Evolutionary conservation across 768 basidiomycete genomes (phyloP), one percentile per base, ranked within the genome.

Genomic region (Mycena rosella): DNA sequence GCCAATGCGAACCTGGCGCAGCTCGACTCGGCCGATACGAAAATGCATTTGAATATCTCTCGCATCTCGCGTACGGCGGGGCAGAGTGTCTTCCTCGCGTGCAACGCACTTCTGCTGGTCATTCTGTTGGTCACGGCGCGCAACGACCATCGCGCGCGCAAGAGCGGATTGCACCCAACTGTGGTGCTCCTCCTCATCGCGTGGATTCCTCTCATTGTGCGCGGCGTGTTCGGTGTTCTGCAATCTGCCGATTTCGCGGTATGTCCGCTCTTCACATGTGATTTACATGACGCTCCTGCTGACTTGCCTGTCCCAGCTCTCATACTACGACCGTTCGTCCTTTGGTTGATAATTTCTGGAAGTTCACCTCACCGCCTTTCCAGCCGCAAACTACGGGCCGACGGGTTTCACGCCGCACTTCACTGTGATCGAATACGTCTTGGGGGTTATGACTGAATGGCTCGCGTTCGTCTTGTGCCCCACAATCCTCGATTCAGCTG

Each of bases 1-100:
- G 74, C 78, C 2, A 75, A 77, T 3, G 74, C 75, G 18, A 60
- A 65, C 48, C 42, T 63, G 44, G 60, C 65, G 38, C 27, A 63
- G 17, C 42, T 38, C 64, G 30, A 66, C 63, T 45, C 58, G 62
- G 17, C 67, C 73, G 60, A 56, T 36, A 53, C 61, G 29, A 17
- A 67, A 27, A 17, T 40, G 15, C 67, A 51, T 27, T 54, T 77
- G 14, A 44, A 57, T 27, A 49, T 73, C n/a, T 73, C 78, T 18
- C 76, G 75, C 67, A 70, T 73, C 51, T 68, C 75, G 68, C 76
- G 80, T n/a, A 76, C 75, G 5, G 55, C 73, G 14, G 80, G 80
- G 2, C 78, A 79, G 53, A 53, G 73, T 27, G 73, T 81, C 20
- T 80, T 80, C 69, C 73, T 81, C 13, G 61, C 69, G 15, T 68